phyloP scores from a whole-genome alignment of 169 alveolate species.

The Pseudocohnilembus persalinus region DNA sequence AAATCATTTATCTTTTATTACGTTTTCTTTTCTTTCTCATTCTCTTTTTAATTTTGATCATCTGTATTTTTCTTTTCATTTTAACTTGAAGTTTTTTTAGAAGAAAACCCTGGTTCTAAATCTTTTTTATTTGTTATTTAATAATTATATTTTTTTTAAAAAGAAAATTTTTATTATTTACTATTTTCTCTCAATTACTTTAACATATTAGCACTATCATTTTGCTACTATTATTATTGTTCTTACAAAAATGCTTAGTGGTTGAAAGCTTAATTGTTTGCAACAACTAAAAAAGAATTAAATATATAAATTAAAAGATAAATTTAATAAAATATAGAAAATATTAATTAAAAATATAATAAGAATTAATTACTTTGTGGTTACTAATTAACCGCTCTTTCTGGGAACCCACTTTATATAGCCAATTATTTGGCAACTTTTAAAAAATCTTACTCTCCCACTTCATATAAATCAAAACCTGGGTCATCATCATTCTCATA shows the following conservation, averaged over 20 bases:
- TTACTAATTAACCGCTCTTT: slow-evolving; percentile 62
- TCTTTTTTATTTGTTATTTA: too few species aligned
- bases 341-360: neutral
- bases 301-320: too few species aligned
- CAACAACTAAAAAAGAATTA: too few species aligned
- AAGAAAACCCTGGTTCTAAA: too few species aligned
- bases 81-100: too few species aligned
- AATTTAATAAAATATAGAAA: too few species aligned
- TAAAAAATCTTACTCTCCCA: slow-evolving; percentile 75
- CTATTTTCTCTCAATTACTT: neutral
- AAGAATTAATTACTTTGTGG: slow-evolving; percentile 15
- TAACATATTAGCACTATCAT: slow-evolving; percentile 28
- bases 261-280: too few species aligned
- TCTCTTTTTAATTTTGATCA: neutral
- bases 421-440: slow-evolving; percentile 83
- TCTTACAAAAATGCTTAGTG: too few species aligned
- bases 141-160: too few species aligned
- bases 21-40: neutral
- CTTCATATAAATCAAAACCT: slow-evolving; percentile 84
- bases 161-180: too few species aligned
- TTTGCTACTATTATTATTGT: slow-evolving; percentile 17
- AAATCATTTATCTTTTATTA: neutral
- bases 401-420: slow-evolving; percentile 79
- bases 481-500: slow-evolving; percentile 87
- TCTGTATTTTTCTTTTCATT: neutral